Evolutionary conservation across 2,329 filamentous ascomycete species (phyloP).

Genomic region (Elsinoe fawcettii): DNA sequence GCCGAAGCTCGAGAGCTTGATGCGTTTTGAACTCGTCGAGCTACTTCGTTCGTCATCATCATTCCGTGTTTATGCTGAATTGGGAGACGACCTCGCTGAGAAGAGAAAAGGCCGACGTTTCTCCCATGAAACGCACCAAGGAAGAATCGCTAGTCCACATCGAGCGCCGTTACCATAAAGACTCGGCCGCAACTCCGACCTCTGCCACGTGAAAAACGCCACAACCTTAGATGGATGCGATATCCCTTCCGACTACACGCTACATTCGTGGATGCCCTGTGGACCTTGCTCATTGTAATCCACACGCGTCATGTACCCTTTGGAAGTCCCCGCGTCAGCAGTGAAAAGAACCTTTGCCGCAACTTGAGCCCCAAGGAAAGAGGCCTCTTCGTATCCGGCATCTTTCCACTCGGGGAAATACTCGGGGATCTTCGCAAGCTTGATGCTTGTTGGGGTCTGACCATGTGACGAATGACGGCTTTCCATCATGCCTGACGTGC

Average conservation of each 20-base stretch:
- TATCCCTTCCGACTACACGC: conserved; percentile 16
- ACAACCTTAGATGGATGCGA: not conserved
- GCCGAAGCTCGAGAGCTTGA: conserved; percentile 4
- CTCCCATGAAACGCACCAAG: conserved; percentile 10
- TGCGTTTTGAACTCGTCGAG: not conserved
- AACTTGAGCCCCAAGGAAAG: conserved; percentile 81
- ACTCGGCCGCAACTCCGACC: not conserved
- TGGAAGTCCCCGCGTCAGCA: conserved; percentile 56
- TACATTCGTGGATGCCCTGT: conserved; percentile 53
- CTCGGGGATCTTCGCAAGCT: conserved; percentile 65
- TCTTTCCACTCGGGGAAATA: conserved; percentile 90
- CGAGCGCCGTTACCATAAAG: not conserved
- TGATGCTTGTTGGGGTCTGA: conserved; percentile 78
- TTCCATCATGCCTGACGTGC: conserved; percentile 31
- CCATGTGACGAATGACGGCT: conserved; percentile 55
- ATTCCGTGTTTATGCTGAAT: not conserved
- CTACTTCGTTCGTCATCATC: not conserved
- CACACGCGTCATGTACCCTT: conserved; percentile 61
- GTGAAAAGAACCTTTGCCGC: conserved; percentile 69
- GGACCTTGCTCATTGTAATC: conserved; percentile 63
- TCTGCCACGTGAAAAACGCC: conserved; percentile 12
- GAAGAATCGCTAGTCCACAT: not conserved
- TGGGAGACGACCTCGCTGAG: conserved; percentile 1
- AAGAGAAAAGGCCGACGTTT: conserved; percentile 10
- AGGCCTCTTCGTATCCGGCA: conserved; percentile 65